Evolutionary conservation across 495 filamentous ascomycete species (phyloP), one percentile per base, ranked within the genome.

Genomic region (Aspergillus sparsus): DNA sequence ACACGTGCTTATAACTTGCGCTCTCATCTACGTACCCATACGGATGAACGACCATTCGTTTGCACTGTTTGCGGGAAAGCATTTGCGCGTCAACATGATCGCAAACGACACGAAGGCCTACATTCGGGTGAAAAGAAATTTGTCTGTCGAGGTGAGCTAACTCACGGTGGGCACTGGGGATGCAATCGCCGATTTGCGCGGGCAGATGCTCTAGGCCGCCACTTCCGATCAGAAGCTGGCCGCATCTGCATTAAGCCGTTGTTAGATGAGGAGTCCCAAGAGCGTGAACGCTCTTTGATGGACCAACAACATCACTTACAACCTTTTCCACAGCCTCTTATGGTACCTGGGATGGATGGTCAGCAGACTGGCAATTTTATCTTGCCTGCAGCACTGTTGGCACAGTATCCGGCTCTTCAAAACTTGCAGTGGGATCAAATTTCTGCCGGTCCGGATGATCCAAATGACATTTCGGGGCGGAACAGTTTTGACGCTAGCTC

Each of bases 121-220:
- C 92, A 96, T 70, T 90, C 88, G 1, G 92, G 92, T 41, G 92
- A 96, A 71, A 96, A 96, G 84, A 97, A 97, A 65, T 98, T 97
- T 68, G 90, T 98, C 58, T 98, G 94, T 74, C 89, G 89, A 41
- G 94, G 94, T 57, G 89, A 91, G 54, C 84, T 98, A 10, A 90
- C 92, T 58, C 80, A 83, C n/a, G 87, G 85, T 34, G 85, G 85
- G 7, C 84, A 86, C 56, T 98, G 94, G 94, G 94, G 94, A 47
- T 98, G 94, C 66, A 91, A 91, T 11, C 87, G 94, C 32, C 83
- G 92, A 9, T 98, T 98, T 71, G 94, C 94, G 1, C 91, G 94
- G 55, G 94, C 94, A 7, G 94, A 98, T 73, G 94, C 95, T 2
- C 79, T 98, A 3, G 94, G 94, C 13, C 86, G 94, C n/a, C 94